Conservation (phyloP, 2,329 filamentous ascomycete genomes). For the Calonectria leucothoes region DNA sequence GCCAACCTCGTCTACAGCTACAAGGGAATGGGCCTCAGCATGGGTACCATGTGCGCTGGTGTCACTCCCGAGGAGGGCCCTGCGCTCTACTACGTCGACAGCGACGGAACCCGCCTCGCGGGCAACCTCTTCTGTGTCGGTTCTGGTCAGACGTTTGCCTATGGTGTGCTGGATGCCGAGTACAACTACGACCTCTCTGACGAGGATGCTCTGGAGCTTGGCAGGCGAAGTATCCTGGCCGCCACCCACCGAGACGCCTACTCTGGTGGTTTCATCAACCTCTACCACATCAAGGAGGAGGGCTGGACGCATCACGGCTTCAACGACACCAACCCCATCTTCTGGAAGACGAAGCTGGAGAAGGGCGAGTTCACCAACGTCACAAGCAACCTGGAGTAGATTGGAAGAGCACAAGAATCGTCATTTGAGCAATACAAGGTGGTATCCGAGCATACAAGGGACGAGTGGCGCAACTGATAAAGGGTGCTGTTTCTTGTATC, state of each 20-base stretch:
- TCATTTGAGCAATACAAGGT: constrained; percentile 14
- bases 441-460: constrained; percentile 9
- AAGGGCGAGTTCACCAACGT: constrained; percentile 99
- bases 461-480: constrained; percentile 30
- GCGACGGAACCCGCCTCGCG: constrained; percentile 88
- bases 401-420: neutral
- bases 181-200: constrained; percentile 90
- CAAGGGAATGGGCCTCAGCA: constrained; percentile 98
- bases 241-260: constrained; percentile 98
- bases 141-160: constrained; percentile 98
- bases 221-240: constrained; percentile 90
- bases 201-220: constrained; percentile 91
- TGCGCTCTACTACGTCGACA: constrained; percentile 98
- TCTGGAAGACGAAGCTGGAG: constrained; percentile 99
- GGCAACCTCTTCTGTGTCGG: constrained; percentile 99
- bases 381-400: constrained; percentile 76
- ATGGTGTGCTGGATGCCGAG: constrained; percentile 96
- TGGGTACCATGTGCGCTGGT: constrained; percentile 99
- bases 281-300: constrained; percentile 99
- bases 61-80: constrained; percentile 96
- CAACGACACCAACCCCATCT: constrained; percentile 97
- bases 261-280: constrained; percentile 97
- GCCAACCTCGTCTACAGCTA: constrained; percentile 98
- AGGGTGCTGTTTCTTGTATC: constrained; percentile 31
- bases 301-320: constrained; percentile 99